Evolutionary conservation across 192 early-diverging fungal species (phyloP), one percentile per base, ranked within the genome.

Genomic region (Coemansia sp.): DNA sequence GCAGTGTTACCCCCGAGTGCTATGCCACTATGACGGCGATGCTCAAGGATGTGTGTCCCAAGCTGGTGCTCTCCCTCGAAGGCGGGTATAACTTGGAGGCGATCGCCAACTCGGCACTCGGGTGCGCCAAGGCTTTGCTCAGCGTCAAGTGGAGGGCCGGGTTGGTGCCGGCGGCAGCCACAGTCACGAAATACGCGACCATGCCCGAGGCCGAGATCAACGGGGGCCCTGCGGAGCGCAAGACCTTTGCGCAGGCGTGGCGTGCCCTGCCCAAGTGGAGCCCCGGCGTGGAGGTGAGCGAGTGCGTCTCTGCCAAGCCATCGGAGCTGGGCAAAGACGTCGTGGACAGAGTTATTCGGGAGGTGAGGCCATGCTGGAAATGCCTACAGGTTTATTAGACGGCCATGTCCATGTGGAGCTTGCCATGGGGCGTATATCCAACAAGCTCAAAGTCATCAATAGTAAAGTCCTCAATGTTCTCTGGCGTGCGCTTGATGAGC

Each of bases 321-420:
- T 71, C 72, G 0, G 53, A 61, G 34, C 51, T 75, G 2, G 72
- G 72, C 53, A 74, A 58, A 26, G 59, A 67, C 1, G 48, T 59
- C 10, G 77, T 79, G 1, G 72, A 80, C 18, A 64, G 51, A 6
- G 77, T 74, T 0, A n/a, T 69, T 5, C 26, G 64, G 24, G 23
- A 62, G 33, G 28, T 46, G 45, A 31, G 21, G 6, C 42, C 42
- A 3, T 43, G 18, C 6, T 43, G 42, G 42, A 14, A 43, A 18
- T 43, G 14, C 18, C n/a, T 43, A 18, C 18, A 43, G 14, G 38
- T 42, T 37, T 23, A 31, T 20, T 86, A 94, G 1, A 95, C 95
- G n/a, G 93, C 91, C 96, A 99, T 97, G 9, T 88, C 86, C 96
- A 99, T 97, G 40, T 86, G 86, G 31, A 99, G 88, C 71, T 93